These are phyloP conservation scores for Daldinia caldariorum DNA, from an alignment of 495 filamentous ascomycete genomes.

Conservation along the genomic window DNA sequence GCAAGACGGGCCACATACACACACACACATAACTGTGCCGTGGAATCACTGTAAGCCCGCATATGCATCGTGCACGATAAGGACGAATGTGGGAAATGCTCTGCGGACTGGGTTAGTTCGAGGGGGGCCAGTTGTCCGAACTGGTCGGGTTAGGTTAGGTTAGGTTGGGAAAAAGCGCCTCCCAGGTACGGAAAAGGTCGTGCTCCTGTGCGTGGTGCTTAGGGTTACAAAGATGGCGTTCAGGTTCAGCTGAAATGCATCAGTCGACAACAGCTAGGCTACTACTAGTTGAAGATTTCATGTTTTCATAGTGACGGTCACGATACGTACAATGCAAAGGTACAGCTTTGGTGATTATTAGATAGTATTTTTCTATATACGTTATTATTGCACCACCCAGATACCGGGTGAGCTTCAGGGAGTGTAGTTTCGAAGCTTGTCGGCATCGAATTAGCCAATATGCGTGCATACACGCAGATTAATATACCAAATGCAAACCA, in stretches of 20 bases:
- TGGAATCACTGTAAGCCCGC: not conserved
- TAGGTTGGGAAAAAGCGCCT: slow-evolving; percentile 5
- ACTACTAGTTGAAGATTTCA: not conserved
- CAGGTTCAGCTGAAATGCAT: not conserved
- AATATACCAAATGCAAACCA: slow-evolving; percentile 9
- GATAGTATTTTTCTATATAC: slow-evolving; percentile 36
- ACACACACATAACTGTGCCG: not conserved
- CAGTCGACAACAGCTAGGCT: not conserved
- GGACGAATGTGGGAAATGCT: slow-evolving; percentile 8
- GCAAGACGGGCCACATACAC: not conserved
- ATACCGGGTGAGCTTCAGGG: slow-evolving; percentile 30
- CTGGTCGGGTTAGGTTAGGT: slow-evolving; percentile 31
- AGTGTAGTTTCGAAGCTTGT: slow-evolving; percentile 33
- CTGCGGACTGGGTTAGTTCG: slow-evolving; percentile 30
- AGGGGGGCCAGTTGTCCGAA: slow-evolving; percentile 23
- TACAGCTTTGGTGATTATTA: slow-evolving; percentile 17
- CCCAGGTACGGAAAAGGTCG: slow-evolving; percentile 3
- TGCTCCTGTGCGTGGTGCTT: slow-evolving; percentile 13
- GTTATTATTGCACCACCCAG: slow-evolving; percentile 21
- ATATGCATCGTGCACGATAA: slow-evolving; percentile 23
- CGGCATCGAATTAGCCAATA: slow-evolving; percentile 38
- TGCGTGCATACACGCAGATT: slow-evolving; percentile 37
- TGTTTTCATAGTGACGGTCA: slow-evolving; percentile 4
- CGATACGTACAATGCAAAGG: not conserved
- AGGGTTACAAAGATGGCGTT: slow-evolving; percentile 4